Conservation (phyloP, 805 yeast species). For the Hermanozyma aechmeae region DNA sequence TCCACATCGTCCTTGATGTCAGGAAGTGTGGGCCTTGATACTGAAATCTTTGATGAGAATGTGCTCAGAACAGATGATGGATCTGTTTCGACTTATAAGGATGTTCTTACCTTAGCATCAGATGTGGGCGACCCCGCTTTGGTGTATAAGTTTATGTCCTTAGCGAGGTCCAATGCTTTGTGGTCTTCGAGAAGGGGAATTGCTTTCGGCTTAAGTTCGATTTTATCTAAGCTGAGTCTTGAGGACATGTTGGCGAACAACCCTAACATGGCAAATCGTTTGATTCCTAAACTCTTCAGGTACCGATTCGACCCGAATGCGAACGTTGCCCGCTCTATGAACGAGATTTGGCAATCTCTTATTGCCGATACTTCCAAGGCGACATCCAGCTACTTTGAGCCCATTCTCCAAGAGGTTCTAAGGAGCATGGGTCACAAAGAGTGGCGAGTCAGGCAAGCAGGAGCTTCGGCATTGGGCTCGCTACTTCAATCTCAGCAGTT, state of each 20-base stretch:
- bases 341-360: conserved; percentile 75
- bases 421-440: conserved; percentile 69
- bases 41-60: conserved; percentile 81
- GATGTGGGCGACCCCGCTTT: conserved; percentile 94
- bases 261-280: conserved; percentile 41
- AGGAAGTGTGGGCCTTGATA: conserved; percentile 69
- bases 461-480: conserved; percentile 63
- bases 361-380: conserved; percentile 50
- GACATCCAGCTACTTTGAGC: conserved; percentile 43
- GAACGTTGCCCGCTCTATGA: conserved; percentile 74
- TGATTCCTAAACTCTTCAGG: conserved; percentile 77
- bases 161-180: conserved; percentile 76
- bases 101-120: conserved; percentile 76
- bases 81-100: conserved; percentile 85
- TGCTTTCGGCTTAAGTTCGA: conserved; percentile 86
- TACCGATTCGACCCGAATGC: conserved; percentile 79
- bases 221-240: conserved; percentile 69
- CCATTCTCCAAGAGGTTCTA: conserved; percentile 57
- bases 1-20: conserved; percentile 37
- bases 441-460: conserved; percentile 91
- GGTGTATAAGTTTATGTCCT: conserved; percentile 88
- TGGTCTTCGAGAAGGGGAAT: conserved; percentile 94
- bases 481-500: conserved; percentile 54
- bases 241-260: conserved; percentile 52
- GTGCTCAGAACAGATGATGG: conserved; percentile 72